Evolutionary conservation across 2,329 filamentous ascomycete species (phyloP).

Genomic region (Stachybotrys chartarum): DNA sequence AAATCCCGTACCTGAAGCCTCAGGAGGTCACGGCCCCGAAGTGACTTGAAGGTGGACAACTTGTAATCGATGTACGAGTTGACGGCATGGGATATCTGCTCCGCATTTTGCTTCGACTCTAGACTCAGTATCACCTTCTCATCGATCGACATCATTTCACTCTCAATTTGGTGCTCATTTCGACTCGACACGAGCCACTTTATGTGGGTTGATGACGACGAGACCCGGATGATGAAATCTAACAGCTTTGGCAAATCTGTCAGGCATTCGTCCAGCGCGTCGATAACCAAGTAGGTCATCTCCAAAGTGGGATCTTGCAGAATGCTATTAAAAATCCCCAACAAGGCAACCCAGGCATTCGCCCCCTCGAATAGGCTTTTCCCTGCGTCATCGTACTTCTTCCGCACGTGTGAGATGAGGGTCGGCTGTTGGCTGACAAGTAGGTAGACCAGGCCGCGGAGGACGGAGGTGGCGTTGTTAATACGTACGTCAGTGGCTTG

Average conservation of each 20-base stretch:
- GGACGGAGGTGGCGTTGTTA: constrained; percentile 29
- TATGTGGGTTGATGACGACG: constrained; percentile 4
- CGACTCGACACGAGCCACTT: too few relatives aligned
- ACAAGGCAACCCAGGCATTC: constrained; percentile 28
- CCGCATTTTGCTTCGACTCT: too few relatives aligned
- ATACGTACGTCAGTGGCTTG: constrained; percentile 27
- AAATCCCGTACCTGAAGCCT: too few relatives aligned
- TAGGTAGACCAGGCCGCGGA: constrained; percentile 34
- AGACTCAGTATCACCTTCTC: too few relatives aligned
- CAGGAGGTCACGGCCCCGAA: too few relatives aligned
- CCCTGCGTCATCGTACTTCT: constrained; percentile 24
- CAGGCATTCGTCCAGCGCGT: constrained; percentile 39
- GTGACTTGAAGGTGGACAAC: too few relatives aligned
- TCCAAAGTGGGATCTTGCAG: constrained; percentile 23
- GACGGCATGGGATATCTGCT: too few relatives aligned
- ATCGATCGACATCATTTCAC: too few relatives aligned
- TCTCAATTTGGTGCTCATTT: too few relatives aligned
- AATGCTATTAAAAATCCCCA: constrained; percentile 29
- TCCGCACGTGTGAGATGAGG: constrained; percentile 24
- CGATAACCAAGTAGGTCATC: constrained; percentile 28
- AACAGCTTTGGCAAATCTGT: constrained; percentile 22
- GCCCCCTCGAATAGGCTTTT: constrained; percentile 28
- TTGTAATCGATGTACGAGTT: too few relatives aligned
- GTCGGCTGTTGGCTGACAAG: constrained; percentile 24
- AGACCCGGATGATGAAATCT: constrained; percentile 9